phyloP scores from a whole-genome alignment of 2,329 filamentous ascomycete genomes.

The Neonectria sp. region DNA sequence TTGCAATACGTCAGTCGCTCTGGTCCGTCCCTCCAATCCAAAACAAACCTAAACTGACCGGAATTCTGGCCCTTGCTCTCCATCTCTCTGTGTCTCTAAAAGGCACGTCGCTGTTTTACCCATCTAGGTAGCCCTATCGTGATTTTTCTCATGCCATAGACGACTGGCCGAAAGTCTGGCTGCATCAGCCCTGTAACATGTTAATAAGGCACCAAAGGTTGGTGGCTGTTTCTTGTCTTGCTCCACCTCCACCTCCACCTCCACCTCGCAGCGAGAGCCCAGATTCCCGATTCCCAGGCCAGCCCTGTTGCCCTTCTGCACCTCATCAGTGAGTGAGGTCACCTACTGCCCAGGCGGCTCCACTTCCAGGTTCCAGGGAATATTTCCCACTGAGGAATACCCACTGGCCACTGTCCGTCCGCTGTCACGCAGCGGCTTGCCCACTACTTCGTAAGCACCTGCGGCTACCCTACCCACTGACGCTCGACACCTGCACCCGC shows the following conservation, averaged over 20 bases:
- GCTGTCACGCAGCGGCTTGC: background rate
- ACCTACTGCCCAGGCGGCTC: conserved; percentile 2
- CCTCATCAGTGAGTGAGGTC: conserved; percentile 1
- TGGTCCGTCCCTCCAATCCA: background rate
- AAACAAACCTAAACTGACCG: background rate
- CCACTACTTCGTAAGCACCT: conserved; percentile 6
- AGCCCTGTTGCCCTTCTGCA: background rate
- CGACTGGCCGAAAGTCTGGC: too few species aligned
- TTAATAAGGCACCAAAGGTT: background rate
- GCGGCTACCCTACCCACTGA: conserved; percentile 20
- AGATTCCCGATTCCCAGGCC: background rate
- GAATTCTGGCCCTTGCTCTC: background rate
- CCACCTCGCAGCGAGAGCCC: background rate
- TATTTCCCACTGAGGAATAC: conserved; percentile 19
- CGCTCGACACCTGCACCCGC: conserved; percentile 6
- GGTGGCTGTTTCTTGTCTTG: background rate
- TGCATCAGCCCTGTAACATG: background rate
- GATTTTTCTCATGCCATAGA: too few species aligned
- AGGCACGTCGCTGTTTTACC: background rate
- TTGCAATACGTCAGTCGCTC: too few species aligned
- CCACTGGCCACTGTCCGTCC: conserved; percentile 8
- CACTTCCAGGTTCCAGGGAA: conserved; percentile 15
- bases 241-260: background rate
- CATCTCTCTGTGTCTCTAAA: background rate
- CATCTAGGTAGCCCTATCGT: background rate